Percentiles rank a stretch among this genome's conserved stretches.
Conservation (phyloP, 2,329 filamentous ascomycete genomes). For the Xylaria sp. region DNA sequence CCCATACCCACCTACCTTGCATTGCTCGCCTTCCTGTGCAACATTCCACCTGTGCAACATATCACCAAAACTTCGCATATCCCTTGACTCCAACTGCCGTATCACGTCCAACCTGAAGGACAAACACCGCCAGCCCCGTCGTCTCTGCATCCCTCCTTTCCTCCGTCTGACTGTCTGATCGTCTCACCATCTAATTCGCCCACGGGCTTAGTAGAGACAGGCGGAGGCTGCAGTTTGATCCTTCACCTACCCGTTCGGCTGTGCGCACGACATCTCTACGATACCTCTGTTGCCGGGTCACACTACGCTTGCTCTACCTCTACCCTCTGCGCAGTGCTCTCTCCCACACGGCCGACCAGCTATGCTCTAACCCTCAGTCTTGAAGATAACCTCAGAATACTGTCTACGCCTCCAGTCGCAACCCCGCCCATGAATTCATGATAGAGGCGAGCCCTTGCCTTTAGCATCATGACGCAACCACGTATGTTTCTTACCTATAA, state of each 20-base stretch:
- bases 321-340: conserved; percentile 7
- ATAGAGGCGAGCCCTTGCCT: conserved; percentile 8
- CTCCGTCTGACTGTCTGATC: no score
- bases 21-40: background rate
- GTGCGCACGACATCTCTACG: background rate
- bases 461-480: conserved; percentile 36
- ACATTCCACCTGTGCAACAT: conserved; percentile 1
- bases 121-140: background rate
- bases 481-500: conserved; percentile 31
- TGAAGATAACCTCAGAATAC: conserved; percentile 5
- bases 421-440: conserved; percentile 21
- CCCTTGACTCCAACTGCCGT: background rate
- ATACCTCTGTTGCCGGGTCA: background rate
- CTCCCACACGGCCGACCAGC: conserved; percentile 14
- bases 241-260: conserved; percentile 1
- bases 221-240: background rate
- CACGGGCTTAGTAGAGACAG: background rate
- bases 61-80: background rate
- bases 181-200: background rate
- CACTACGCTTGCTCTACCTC: background rate
- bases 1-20: no score
- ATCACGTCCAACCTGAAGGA: background rate
- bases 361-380: conserved; percentile 24
- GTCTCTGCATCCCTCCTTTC: no score
- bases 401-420: background rate